A percentile compares a stretch with the other conserved stretches of the same genome.
Evolutionary conservation across 495 filamentous ascomycete genomes (phyloP).

Genomic region (Staphylotrichum tortipilum): DNA sequence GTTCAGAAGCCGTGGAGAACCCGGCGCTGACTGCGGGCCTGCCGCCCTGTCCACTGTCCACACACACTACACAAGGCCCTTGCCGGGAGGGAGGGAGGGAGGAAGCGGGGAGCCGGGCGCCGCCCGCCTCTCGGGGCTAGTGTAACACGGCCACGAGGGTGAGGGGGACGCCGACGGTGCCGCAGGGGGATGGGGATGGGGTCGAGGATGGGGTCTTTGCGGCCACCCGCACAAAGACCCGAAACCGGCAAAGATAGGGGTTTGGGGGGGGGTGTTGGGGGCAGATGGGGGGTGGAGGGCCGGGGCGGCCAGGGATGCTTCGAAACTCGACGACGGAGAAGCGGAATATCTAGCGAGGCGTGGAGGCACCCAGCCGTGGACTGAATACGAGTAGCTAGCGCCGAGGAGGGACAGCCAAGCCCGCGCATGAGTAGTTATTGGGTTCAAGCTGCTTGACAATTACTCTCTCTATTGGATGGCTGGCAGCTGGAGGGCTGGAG

Average conservation of each 20-base stretch:
- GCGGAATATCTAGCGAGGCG: too few species aligned
- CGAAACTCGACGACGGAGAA: too few species aligned
- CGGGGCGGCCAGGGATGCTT: too few species aligned
- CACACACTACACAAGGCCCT: too few species aligned
- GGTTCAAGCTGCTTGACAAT: background rate
- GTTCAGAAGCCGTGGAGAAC: background rate
- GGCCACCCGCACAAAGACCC: too few species aligned
- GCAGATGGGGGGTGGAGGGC: background rate
- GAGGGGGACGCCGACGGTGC: background rate
- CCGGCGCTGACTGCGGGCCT: constrained; percentile 5
- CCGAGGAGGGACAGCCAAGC: background rate
- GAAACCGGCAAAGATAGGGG: too few species aligned
- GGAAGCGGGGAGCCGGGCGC: background rate
- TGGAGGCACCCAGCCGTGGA: background rate
- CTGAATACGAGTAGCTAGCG: background rate
- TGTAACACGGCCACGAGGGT: background rate
- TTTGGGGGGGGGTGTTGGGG: background rate
- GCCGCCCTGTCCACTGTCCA: too few species aligned
- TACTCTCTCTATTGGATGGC: too few species aligned
- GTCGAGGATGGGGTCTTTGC: too few species aligned
- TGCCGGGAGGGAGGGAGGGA: constrained; percentile 1
- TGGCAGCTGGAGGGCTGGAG: too few species aligned
- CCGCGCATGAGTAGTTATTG: background rate
- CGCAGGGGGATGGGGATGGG: background rate
- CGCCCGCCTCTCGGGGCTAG: background rate